Conservation (phyloP, 768 basidiomycete species). For the Naganishia antarctica region DNA sequence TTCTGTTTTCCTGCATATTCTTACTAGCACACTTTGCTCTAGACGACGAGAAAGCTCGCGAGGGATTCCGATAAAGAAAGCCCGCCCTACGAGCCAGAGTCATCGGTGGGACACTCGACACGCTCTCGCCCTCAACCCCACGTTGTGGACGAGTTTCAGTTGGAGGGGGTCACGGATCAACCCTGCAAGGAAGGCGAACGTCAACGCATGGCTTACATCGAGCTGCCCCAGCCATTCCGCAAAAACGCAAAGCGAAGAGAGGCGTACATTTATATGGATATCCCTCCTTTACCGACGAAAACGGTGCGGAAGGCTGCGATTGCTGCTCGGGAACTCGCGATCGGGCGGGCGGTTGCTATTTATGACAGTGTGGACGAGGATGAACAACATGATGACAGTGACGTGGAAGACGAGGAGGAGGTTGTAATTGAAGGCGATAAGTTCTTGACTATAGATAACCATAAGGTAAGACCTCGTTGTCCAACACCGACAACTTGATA, state of each 20-base stretch:
- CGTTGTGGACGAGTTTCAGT: not conserved
- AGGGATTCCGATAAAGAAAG: not conserved
- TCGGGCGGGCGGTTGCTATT: no score
- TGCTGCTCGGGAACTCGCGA: not conserved
- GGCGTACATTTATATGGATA: not conserved
- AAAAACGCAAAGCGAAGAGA: not conserved
- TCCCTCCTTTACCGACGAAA: conserved; percentile 23
- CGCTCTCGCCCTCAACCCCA: not conserved
- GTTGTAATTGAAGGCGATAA: conserved; percentile 14
- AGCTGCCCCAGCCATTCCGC: not conserved
- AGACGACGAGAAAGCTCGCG: not conserved
- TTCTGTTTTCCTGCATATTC: not conserved
- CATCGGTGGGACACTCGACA: not conserved
- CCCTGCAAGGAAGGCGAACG: conserved; percentile 7
- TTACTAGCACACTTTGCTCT: not conserved
- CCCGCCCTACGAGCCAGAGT: not conserved
- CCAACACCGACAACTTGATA: not conserved
- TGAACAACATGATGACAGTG: not conserved
- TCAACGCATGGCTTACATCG: conserved; percentile 26
- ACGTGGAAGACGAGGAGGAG: conserved; percentile 7
- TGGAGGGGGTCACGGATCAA: conserved; percentile 18
- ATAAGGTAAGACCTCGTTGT: not conserved
- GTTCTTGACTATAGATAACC: conserved; percentile 4
- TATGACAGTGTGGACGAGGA: conserved; percentile 1
- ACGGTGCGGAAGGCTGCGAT: conserved; percentile 11